Conservation (phyloP, 1,284 basidiomycete species). For the Vanrija sp. region DNA sequence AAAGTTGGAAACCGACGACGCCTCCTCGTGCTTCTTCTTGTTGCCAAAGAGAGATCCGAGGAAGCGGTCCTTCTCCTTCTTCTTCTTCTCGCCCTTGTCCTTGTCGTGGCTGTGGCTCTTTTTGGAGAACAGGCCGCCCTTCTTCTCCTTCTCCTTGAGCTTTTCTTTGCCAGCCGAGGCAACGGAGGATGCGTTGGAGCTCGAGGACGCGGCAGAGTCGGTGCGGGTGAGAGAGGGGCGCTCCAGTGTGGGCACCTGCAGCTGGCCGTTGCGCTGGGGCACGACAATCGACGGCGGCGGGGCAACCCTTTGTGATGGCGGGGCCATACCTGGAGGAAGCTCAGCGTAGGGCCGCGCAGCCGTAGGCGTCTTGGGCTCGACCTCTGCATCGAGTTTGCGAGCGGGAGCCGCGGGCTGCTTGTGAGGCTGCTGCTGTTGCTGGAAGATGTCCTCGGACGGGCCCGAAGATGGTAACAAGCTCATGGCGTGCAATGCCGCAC, state of each 20-base stretch:
- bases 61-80: conserved; percentile 70
- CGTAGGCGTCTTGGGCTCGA: conserved; percentile 13
- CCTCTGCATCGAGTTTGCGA: conserved; percentile 10
- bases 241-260: conserved; percentile 17
- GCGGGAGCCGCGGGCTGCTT: conserved; percentile 9
- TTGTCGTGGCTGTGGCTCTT: conserved; percentile 53
- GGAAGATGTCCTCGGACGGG: conserved; percentile 8
- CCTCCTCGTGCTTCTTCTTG: conserved; percentile 69
- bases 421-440: not conserved
- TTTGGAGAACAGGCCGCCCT: conserved; percentile 53
- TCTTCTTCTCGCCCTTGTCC: conserved; percentile 64
- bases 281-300: conserved; percentile 15
- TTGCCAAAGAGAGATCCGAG: conserved; percentile 83
- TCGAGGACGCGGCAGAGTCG: conserved; percentile 19
- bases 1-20: conserved; percentile 51
- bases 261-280: conserved; percentile 13
- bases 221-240: conserved; percentile 28
- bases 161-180: conserved; percentile 24
- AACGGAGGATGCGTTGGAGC: conserved; percentile 16
- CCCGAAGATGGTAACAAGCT: conserved; percentile 1
- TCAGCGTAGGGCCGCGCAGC: conserved; percentile 8
- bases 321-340: conserved; percentile 34
- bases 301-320: conserved; percentile 26
- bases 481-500: conserved; percentile 16
- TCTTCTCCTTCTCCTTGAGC: conserved; percentile 70